phyloP scores from a whole-genome alignment of 176 grass and related monocot genomes.

The sorghum (Sorghum bicolor) region Sorghum_bicolor_NCBIv3 NC_012876.2:59519501-59520000 shows the following conservation, averaged over 20 bases:
- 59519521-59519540: no score
- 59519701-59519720: slow-evolving; percentile 7
- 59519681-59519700: not conserved
- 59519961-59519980: not conserved
- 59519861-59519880: not conserved
- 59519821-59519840: not conserved
- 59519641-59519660: no score
- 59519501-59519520: no score
- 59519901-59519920: not conserved
- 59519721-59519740: not conserved
- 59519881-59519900: not conserved
- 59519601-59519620: no score
- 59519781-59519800: not conserved
- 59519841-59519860: not conserved
- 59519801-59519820: not conserved
- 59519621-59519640: no score
- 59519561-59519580: no score
- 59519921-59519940: not conserved
- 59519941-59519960: not conserved
- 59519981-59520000: not conserved
- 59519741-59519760: not conserved
- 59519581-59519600: no score
- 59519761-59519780: not conserved
- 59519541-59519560: no score
- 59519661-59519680: no score